Conservation (phyloP, 768 basidiomycete genomes). For the Mycena floridula region DNA sequence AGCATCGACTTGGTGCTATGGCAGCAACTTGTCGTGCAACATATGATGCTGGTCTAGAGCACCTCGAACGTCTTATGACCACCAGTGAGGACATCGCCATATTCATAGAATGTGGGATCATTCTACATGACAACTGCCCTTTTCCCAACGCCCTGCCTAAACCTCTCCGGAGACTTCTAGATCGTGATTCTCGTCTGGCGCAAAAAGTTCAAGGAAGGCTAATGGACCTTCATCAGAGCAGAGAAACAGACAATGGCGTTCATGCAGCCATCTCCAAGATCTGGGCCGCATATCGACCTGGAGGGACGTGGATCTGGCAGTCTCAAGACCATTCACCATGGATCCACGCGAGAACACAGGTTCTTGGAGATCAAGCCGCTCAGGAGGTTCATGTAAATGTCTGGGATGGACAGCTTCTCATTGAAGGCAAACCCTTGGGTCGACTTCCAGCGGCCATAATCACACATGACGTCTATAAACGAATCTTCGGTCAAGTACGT, state of each 20-base stretch:
- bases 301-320: constrained; percentile 15
- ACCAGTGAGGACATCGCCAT: constrained; percentile 16
- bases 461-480: constrained; percentile 23
- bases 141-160: not conserved
- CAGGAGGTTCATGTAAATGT: constrained; percentile 34
- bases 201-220: constrained; percentile 13
- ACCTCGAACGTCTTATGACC: not conserved
- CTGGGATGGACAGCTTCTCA: constrained; percentile 32
- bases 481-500: constrained; percentile 30
- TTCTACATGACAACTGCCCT: constrained; percentile 21
- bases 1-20: constrained; percentile 26
- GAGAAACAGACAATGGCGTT: not conserved
- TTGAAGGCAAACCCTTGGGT: constrained; percentile 33
- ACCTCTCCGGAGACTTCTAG: constrained; percentile 7
- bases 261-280: constrained; percentile 3
- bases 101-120: constrained; percentile 25
- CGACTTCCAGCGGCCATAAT: constrained; percentile 28
- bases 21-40: constrained; percentile 34
- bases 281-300: constrained; percentile 13
- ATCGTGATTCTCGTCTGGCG: constrained; percentile 23
- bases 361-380: not conserved
- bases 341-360: constrained; percentile 22
- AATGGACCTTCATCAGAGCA: not conserved
- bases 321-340: constrained; percentile 21
- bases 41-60: constrained; percentile 24